These are phyloP conservation scores for Cryomyces minteri DNA, from an alignment of 495 filamentous ascomycete genomes.

Conservation along the genomic window DNA sequence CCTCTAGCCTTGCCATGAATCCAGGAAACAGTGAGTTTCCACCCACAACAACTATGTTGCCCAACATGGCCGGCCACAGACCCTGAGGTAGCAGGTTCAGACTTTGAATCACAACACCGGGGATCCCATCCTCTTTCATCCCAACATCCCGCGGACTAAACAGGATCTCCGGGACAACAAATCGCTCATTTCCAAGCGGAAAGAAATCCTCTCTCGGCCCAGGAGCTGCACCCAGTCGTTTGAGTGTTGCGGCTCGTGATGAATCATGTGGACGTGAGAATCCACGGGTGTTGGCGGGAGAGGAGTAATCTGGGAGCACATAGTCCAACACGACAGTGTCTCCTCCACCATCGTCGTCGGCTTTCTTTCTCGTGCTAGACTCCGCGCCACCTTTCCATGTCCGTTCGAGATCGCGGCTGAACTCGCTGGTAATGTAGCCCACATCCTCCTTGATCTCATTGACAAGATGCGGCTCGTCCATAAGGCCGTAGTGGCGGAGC, in stretches of 20 bases:
- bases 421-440: conserved; percentile 66
- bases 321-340: conserved; percentile 65
- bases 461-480: conserved; percentile 79
- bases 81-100: conserved; percentile 57
- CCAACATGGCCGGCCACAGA: conserved; percentile 38
- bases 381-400: conserved; percentile 61
- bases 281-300: conserved; percentile 50
- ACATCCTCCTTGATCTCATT: conserved; percentile 88
- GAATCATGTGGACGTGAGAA: conserved; percentile 62
- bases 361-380: too few species aligned
- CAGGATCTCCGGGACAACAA: conserved; percentile 75
- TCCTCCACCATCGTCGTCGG: conserved; percentile 29
- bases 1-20: conserved; percentile 54
- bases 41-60: conserved; percentile 78
- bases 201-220: conserved; percentile 59
- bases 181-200: conserved; percentile 80
- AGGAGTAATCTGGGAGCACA: conserved; percentile 65
- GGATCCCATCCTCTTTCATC: conserved; percentile 65
- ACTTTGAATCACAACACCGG: conserved; percentile 64
- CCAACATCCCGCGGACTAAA: conserved; percentile 80
- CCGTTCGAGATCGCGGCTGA: conserved; percentile 58
- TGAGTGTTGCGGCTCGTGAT: conserved; percentile 30
- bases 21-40: conserved; percentile 67
- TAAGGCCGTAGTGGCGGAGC: conserved; percentile 81
- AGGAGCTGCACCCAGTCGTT: conserved; percentile 30